These are phyloP conservation scores for Euphrasia confusa DNA, from an alignment of 257 asterid species.

Conservation along the genomic window DNA sequence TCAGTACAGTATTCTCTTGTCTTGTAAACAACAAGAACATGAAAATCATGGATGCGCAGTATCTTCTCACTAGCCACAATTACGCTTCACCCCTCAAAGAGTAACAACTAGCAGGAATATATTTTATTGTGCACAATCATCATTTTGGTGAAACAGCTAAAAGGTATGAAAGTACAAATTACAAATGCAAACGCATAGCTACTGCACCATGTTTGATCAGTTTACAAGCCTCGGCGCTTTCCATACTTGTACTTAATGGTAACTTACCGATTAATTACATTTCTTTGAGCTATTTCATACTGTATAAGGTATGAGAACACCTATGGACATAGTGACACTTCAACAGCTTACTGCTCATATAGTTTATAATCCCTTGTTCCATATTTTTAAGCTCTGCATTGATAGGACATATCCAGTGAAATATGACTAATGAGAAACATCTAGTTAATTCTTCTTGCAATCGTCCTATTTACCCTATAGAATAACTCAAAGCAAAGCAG, in stretches of 20 bases:
- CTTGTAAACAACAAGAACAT: constrained; percentile 16
- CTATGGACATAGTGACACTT: not conserved
- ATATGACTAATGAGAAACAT: not conserved
- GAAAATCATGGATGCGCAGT: not conserved
- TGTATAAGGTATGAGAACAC: constrained; percentile 3
- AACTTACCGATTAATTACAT: not conserved
- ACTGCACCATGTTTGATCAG: constrained; percentile 11
- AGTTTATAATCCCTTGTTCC: not conserved
- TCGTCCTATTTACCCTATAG: not conserved
- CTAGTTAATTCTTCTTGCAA: not conserved
- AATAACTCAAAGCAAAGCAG: constrained; percentile 9
- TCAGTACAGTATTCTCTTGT: not conserved
- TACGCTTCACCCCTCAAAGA: constrained; percentile 1
- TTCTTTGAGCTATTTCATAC: constrained; percentile 13
- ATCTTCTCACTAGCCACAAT: not conserved
- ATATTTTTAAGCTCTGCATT: not conserved
- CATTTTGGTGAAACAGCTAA: not conserved
- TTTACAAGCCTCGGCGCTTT: constrained; percentile 4
- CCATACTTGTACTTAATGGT: constrained; percentile 5
- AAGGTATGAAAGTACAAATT: not conserved
- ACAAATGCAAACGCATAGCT: not conserved
- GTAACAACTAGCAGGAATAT: not conserved
- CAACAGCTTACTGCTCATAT: constrained; percentile 2
- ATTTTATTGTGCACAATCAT: not conserved
- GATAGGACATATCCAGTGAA: constrained; percentile 9